Evolutionary conservation across 305 asterid species (phyloP), one percentile per base, ranked within the genome.

Genomic region (Fraxinus floribunda): DNA sequence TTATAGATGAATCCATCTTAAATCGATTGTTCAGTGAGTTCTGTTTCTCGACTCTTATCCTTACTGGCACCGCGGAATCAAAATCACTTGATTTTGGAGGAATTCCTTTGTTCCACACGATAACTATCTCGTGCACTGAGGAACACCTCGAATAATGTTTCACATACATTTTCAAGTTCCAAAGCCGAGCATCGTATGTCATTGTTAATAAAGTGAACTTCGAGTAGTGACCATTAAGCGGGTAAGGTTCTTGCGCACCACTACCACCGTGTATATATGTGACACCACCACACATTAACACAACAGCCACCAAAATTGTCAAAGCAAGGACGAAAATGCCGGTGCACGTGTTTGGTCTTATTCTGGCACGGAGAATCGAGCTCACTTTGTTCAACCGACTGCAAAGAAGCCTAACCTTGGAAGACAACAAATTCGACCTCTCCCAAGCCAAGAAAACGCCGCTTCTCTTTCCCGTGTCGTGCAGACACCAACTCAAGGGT

Each of bases 11-110:
- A 68, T 94, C 99, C 16, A 83, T 55, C 64, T 83, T 91, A 87
- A 96, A 96, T 18, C 99, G 92, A 78, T 96, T 96, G 91, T 96
- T 96, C 41, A 94, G 85, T 0, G 99, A 96, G 90, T 96, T 96
- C 4, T 84, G 71, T 16, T 86, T 85, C 91, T 96, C 98, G 1
- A 91, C 88, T 75, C 99, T 72, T 79, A 96, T 90, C 91, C 98
- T 87, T 1, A 96, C 87, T 0, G 99, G 99, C 32, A 96, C 99
- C 0, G 93, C 95, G 0, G 99, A 92, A 87, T 96, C 97, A 3
- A 96, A 89, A 11, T 96, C 95, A 4, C 86, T 84, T 13, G 83
- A 32, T 4, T 15, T 84, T 2, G 98, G 98, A 6, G 94, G 97
- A 10, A 52, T 86, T 2, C 98, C 99, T 83, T 91, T 93, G 91